These are phyloP conservation scores for Pseudoneurospora amorphoporcata DNA, from an alignment of 495 filamentous ascomycete genomes.

Conservation along the genomic window DNA sequence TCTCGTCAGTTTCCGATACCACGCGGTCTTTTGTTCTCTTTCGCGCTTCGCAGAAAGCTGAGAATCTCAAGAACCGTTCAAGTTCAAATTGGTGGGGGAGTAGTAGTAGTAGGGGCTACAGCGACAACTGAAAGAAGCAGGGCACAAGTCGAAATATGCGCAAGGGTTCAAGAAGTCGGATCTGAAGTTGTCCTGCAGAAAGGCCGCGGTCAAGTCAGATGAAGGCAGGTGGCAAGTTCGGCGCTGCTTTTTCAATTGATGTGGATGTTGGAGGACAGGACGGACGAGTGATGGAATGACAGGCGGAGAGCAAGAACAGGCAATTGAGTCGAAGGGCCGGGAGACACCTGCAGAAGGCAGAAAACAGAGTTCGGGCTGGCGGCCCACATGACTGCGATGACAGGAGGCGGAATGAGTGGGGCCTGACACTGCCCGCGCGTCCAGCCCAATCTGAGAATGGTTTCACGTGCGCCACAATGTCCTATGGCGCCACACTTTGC, in stretches of 20 bases:
- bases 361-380: neutral
- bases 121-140: constrained; percentile 1
- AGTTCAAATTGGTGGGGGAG: neutral
- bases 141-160: constrained; percentile 5
- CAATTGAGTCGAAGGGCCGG: neutral
- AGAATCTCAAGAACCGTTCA: neutral
- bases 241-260: neutral
- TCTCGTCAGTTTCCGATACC: neutral
- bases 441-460: neutral
- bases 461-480: neutral
- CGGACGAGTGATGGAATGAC: neutral
- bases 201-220: neutral
- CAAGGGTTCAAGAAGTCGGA: neutral
- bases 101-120: neutral
- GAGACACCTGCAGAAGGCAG: neutral
- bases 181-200: neutral
- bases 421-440: neutral
- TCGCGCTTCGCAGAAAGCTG: neutral
- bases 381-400: neutral
- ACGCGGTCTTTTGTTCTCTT: neutral
- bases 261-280: neutral
- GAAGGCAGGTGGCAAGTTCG: neutral
- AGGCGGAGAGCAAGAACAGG: neutral
- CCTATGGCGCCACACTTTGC: neutral
- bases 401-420: neutral